Evolutionary conservation across 2,329 filamentous ascomycete species (phyloP), one percentile per base, ranked within the genome.

Genomic region (Beauveria sp.): DNA sequence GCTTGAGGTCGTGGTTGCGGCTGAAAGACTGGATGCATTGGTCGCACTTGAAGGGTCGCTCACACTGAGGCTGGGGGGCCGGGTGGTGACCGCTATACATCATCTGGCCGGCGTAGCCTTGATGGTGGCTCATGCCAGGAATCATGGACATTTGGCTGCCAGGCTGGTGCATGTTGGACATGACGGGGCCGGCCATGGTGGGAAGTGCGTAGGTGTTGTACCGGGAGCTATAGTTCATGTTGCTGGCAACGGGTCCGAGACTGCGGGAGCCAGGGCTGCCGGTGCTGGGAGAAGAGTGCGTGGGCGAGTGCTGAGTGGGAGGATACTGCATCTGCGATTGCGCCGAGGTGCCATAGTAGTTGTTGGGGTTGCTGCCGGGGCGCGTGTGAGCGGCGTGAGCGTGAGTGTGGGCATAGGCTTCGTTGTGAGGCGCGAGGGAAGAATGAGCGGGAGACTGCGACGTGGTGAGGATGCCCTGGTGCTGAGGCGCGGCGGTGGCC

Each of bases 21-120:
- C 96, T 98, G 78, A 99, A 99, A 43, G 90, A 93, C 72, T 96
- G 91, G 0, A 90, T 86, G 70, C 95, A 99, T 71, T 90, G 84
- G 67, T 98, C 92, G 72, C 95, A 99, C 74, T 93, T 93, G 79
- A 96, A 98, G 0, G 95, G 95, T 5, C 93, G 86, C 67, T 98
- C 93, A 61, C 89, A 87, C 30, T 77, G 76, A 7, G 73, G 67
- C 22, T 69, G 67, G 18, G 18, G 79, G 62, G 83, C 83, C 10
- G 78, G 76, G 22, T 78, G 77, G 22, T 51, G 30, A 22, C 75
- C 72, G 63, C 30, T 4, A 30, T 91, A 90, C 74, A 93, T 83
- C 65, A 85, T 78, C 54, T 82, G 79, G 67, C 85, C 68, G 75
- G 80, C 74, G 81, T 87, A 72, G 76, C 84, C 70, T 77, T 86